Base-by-base conservation (phyloP, 2,329 filamentous ascomycete genomes). In the Juglanconis sp. region DNA sequence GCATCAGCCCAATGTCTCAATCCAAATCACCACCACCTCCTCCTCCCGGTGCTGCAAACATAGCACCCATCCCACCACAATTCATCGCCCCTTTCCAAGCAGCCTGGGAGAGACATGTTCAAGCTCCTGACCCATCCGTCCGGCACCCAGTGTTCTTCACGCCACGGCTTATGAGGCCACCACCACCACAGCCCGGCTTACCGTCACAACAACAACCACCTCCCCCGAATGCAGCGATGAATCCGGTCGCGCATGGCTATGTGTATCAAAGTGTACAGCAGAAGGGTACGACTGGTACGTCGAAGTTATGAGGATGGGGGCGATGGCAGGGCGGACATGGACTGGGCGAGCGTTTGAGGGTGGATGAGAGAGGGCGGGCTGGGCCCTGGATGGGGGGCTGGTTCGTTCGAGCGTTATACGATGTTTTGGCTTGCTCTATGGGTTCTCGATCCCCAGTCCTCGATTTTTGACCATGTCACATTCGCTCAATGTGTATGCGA, bases 141-240 rank as follows among this genome's bases (percentile, higher is more conserved):
- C 76, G 84, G 32, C 90, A 93, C 65, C 90, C 90, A 0, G 89
- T 91, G 1, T 93, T 93, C 74, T 92, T 92, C 75, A 89, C 88
- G 0, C 77, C 84, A 35, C 79, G 80, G 55, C 74, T 91, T 54
- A 82, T 81, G 60, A 83, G 81, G 66, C 79, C 82, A 3, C 81
- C 85, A 24, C 40, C 48, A 24, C 31, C 34, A 17, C 40, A 46
- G 34, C 36, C 55, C 10, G 31, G 35, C 31, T 24, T 31, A 10
- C 17, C 17, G 17, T 24, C 17, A 24, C 46, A 48, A 17, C 46
- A 7, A 50, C 55, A 7, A 31, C 24, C 46, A 24, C 15, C 38
- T 3, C 10, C 68, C 65, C 9, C 52, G 15, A 50, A 47, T n/a
- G 31, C 34, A 13, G 35, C 53, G 15, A 57, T 56, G 46, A 85